phyloP scores from a whole-genome alignment of 352 stramenopile genomes.

The Pythium guiyangense region DNA sequence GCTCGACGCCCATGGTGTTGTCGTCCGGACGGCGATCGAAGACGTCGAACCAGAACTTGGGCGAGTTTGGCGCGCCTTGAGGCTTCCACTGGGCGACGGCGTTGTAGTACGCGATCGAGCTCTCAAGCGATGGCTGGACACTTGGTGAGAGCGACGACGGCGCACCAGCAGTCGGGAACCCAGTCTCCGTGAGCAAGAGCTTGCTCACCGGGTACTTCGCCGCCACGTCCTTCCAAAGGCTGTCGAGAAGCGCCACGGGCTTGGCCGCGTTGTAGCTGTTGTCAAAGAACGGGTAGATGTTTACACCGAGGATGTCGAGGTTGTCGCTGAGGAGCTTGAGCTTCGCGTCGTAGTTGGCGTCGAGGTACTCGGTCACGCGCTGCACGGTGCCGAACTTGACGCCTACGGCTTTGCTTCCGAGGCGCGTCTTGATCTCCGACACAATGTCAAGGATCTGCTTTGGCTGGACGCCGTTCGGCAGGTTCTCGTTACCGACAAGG shows the following conservation, averaged over 20 bases:
- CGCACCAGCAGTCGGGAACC: constrained; percentile 13
- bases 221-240: constrained; percentile 18
- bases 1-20: constrained; percentile 25
- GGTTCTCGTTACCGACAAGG: constrained; percentile 32
- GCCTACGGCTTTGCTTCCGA: constrained; percentile 4
- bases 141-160: constrained; percentile 5
- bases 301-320: constrained; percentile 30
- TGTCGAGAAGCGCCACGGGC: constrained; percentile 14
- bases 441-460: constrained; percentile 17
- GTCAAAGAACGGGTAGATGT: constrained; percentile 38
- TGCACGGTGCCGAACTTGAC: constrained; percentile 28
- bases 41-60: constrained; percentile 55
- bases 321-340: constrained; percentile 13
- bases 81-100: constrained; percentile 22
- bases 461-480: constrained; percentile 10
- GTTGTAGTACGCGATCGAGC: constrained; percentile 22
- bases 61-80: constrained; percentile 1
- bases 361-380: constrained; percentile 25
- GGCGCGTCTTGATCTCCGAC: constrained; percentile 12
- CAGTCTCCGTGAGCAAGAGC: constrained; percentile 25
- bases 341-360: neutral
- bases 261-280: constrained; percentile 13
- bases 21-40: constrained; percentile 55
- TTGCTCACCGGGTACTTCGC: constrained; percentile 16
- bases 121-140: constrained; percentile 6